These are phyloP conservation scores for Trichoderma orchidacearum DNA, from an alignment of 495 filamentous ascomycete species.

Conservation along the genomic window DNA sequence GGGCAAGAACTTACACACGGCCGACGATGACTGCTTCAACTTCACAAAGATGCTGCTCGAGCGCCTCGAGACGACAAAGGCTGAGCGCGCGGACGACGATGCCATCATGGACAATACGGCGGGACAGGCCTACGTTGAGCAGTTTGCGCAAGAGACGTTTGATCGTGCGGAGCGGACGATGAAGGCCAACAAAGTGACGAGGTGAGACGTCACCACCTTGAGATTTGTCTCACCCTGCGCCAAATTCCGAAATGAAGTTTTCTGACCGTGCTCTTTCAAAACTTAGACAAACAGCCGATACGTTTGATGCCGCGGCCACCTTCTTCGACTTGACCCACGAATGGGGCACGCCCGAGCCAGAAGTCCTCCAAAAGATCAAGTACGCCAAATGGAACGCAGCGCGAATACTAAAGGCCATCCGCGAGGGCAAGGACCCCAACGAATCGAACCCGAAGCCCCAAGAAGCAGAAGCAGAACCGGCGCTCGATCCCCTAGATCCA, in stretches of 20 bases:
- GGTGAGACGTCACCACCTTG: constrained; percentile 31
- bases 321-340: constrained; percentile 82
- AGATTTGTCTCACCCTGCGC: background rate
- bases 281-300: constrained; percentile 80
- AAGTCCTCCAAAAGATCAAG: constrained; percentile 77
- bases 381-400: constrained; percentile 94
- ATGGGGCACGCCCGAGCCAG: constrained; percentile 62
- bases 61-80: constrained; percentile 44
- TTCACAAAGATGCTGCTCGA: constrained; percentile 84
- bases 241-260: background rate
- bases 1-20: constrained; percentile 57
- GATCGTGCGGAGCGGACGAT: constrained; percentile 69
- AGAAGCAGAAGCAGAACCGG: constrained; percentile 22
- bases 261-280: background rate
- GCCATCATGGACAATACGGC: constrained; percentile 72
- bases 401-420: constrained; percentile 80
- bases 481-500: constrained; percentile 44
- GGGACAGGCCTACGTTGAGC: constrained; percentile 82
- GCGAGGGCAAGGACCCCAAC: constrained; percentile 87
- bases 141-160: constrained; percentile 84
- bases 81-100: constrained; percentile 33
- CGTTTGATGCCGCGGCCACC: constrained; percentile 78
- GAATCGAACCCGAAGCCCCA: constrained; percentile 57
- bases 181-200: constrained; percentile 71
- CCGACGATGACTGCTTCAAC: constrained; percentile 55